Conservation (phyloP, 805 yeast genomes). For the Ogataea nakhonphanomensis region DNA sequence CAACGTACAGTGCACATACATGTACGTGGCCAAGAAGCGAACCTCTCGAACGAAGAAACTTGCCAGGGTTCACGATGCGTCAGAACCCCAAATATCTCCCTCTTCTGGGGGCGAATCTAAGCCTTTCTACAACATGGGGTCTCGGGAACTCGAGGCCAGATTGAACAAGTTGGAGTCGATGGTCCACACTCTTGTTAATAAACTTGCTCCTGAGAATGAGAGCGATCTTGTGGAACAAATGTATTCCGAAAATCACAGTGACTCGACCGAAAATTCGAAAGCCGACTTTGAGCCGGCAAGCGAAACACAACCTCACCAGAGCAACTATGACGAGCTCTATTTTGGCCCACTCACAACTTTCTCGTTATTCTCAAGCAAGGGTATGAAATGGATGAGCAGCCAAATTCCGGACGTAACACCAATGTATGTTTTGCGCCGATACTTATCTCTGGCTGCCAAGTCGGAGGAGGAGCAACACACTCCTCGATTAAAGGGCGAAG, state of each 20-base stretch:
- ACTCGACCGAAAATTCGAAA: background rate
- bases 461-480: background rate
- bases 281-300: background rate
- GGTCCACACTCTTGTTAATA: constrained; percentile 2
- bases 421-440: background rate
- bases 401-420: constrained; percentile 13
- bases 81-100: background rate
- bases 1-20: constrained; percentile 35
- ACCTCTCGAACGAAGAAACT: background rate
- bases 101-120: background rate
- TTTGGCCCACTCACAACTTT: constrained; percentile 32
- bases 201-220: background rate
- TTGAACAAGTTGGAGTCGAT: constrained; percentile 1
- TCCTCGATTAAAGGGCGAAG: background rate
- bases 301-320: constrained; percentile 5
- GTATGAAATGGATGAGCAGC: constrained; percentile 38
- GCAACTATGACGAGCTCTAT: constrained; percentile 20
- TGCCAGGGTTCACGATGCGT: background rate
- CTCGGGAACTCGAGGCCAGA: background rate
- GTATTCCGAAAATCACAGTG: background rate
- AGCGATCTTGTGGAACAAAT: background rate
- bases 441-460: background rate
- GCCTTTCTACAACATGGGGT: background rate
- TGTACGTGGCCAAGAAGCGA: constrained; percentile 33
- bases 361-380: constrained; percentile 39